Evolutionary conservation across 768 basidiomycete genomes (phyloP).

Genomic region (Calocybe indica): DNA sequence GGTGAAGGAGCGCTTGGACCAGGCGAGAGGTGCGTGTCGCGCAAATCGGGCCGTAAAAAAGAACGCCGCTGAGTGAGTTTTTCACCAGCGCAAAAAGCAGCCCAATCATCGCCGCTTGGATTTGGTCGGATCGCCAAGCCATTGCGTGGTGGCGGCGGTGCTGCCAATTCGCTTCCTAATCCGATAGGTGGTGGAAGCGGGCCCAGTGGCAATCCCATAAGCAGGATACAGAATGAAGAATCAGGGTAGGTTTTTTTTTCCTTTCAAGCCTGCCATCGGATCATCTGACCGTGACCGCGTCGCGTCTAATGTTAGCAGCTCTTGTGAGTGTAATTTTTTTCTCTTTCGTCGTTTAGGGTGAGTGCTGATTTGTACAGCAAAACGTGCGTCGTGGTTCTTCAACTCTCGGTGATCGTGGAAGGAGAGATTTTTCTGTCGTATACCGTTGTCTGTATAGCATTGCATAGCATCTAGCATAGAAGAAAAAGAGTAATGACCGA

Average conservation of each 20-base stretch:
- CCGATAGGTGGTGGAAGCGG: constrained; percentile 37
- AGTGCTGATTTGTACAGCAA: constrained; percentile 41
- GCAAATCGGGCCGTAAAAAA: constrained; percentile 5
- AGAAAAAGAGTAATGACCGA: constrained; percentile 2
- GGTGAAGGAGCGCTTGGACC: constrained; percentile 87
- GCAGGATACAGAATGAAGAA: constrained; percentile 79
- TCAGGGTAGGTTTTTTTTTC: constrained; percentile 45
- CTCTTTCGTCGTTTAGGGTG: constrained; percentile 8
- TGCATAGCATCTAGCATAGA: constrained; percentile 15
- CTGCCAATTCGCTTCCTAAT: constrained; percentile 33
- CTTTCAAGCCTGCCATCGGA: constrained; percentile 9
- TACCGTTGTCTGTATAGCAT: constrained; percentile 11
- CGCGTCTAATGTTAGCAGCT: constrained; percentile 20
- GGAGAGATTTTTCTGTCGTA: constrained; percentile 6
- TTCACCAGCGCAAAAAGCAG: constrained; percentile 68
- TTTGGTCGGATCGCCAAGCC: constrained; percentile 98
- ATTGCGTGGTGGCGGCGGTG: constrained; percentile 86
- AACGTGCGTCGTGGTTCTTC: constrained; percentile 94
- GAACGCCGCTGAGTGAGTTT: background rate
- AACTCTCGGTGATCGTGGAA: constrained; percentile 55
- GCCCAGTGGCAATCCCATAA: constrained; percentile 52
- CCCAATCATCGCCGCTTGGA: constrained; percentile 63
- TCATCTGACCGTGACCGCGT: constrained; percentile 9
- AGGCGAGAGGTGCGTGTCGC: constrained; percentile 71
- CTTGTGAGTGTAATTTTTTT: constrained; percentile 28